Conservation (phyloP, 2,329 filamentous ascomycete species). For the Ustilaginoidea virens region DNA sequence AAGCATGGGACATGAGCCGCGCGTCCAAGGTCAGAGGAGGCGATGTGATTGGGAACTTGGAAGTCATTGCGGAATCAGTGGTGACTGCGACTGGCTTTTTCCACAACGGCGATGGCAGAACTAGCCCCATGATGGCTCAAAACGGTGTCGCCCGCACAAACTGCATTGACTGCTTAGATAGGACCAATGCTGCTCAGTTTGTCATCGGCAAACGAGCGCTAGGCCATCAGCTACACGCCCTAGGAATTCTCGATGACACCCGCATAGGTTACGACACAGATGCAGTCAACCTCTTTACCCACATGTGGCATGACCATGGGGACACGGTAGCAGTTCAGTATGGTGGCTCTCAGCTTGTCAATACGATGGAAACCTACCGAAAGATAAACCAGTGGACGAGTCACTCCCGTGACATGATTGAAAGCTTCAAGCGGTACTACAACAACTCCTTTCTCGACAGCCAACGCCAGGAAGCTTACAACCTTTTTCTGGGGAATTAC, state of each 20-base stretch:
- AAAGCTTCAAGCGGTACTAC: constrained; percentile 97
- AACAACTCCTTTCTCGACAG: constrained; percentile 97
- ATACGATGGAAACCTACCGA: constrained; percentile 97
- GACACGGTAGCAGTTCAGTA: constrained; percentile 98
- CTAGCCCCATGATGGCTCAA: constrained; percentile 52
- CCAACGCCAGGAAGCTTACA: constrained; percentile 96
- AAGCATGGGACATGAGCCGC: constrained; percentile 96
- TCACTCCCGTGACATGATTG: constrained; percentile 95
- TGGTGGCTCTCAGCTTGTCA: constrained; percentile 90
- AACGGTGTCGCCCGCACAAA: constrained; percentile 92
- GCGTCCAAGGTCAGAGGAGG: constrained; percentile 84
- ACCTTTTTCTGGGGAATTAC: constrained; percentile 93
- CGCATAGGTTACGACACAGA: constrained; percentile 88
- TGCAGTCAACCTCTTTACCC: constrained; percentile 87
- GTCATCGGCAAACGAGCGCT: constrained; percentile 92
- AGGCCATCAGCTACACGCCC: constrained; percentile 78
- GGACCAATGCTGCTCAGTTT: constrained; percentile 95
- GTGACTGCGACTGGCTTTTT: constrained; percentile 83
- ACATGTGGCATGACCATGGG: constrained; percentile 97
- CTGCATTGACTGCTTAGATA: constrained; percentile 93
- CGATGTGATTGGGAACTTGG: constrained; percentile 86
- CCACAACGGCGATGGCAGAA: constrained; percentile 67
- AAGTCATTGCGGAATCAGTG: constrained; percentile 78
- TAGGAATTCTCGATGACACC: constrained; percentile 70
- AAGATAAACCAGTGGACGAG: constrained; percentile 99